phyloP scores from a whole-genome alignment of 768 basidiomycete species.

The Boletus rubroflammeus region DNA sequence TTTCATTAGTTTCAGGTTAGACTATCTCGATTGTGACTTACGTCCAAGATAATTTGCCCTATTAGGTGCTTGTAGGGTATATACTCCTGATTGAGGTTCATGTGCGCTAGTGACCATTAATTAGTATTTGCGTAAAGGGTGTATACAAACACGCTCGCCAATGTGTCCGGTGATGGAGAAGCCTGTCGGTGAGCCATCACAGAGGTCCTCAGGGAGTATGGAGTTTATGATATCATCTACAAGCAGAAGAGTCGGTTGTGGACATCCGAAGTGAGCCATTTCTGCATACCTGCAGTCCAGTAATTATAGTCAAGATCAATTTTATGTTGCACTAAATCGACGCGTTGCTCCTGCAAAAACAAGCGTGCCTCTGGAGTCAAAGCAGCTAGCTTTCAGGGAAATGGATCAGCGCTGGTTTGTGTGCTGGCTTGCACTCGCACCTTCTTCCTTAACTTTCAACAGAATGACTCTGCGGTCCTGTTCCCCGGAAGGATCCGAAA shows the following conservation, averaged over 20 bases:
- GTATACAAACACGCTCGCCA: constrained; percentile 47
- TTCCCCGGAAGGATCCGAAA: constrained; percentile 46
- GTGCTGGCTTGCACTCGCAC: constrained; percentile 35
- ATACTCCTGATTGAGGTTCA: constrained; percentile 89
- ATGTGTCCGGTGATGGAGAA: constrained; percentile 91
- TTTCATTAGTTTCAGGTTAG: constrained; percentile 7
- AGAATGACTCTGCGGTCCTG: constrained; percentile 62
- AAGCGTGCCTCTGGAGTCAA: constrained; percentile 53
- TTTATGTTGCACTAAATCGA: constrained; percentile 53
- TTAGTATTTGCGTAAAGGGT: not conserved
- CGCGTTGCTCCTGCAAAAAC: constrained; percentile 54
- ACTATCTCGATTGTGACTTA: constrained; percentile 35
- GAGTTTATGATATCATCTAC: constrained; percentile 82
- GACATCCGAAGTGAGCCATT: not conserved
- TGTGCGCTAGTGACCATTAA: constrained; percentile 57
- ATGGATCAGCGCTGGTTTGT: not conserved
- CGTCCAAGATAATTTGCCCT: constrained; percentile 89
- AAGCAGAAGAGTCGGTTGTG: not conserved
- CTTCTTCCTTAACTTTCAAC: constrained; percentile 57
- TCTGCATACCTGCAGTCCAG: constrained; percentile 75
- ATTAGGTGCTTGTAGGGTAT: constrained; percentile 88
- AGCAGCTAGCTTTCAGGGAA: constrained; percentile 56
- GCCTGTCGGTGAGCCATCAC: constrained; percentile 77
- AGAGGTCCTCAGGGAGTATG: constrained; percentile 74
- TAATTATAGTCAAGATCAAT: constrained; percentile 77